Base-by-base conservation (phyloP, 768 basidiomycete genomes). In the Wakefieldia striispora region DNA sequence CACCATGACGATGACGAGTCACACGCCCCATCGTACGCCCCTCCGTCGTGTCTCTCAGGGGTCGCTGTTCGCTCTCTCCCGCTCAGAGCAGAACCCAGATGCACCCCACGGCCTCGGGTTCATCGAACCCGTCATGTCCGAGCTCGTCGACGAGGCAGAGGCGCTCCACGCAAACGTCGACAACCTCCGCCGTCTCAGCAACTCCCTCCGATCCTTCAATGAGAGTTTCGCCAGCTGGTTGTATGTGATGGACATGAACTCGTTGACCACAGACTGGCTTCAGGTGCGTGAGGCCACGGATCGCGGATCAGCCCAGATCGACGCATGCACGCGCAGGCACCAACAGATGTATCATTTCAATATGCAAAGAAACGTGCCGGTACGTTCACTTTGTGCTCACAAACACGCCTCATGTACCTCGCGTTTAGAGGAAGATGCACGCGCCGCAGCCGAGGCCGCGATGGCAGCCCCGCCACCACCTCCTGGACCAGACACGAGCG, bases 211-310 rank as follows among this genome's bases (percentile, higher is more conserved):
- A 13, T 84, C 82, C 5, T 95, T 95, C 75, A 97, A 97, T 65
- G 94, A 97, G 68, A 82, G 84, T 13, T 95, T 97, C 61, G 88
- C 94, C 13, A 91, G 89, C 63, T 95, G 84, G 80, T 69, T 95
- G 11, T 95, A 94, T 64, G 82, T 86, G 20, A 85, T 95, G 82
- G 87, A 91, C 63, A 95, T 97, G 91, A 93, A 95, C 63, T 84
- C 91, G 3, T 78, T 95, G 49, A 93, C 92, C n/a, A 84, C 84
- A 0, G 94, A 97, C 64, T 97, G 92, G 92, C 83, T 81, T 1
- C 87, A 94, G 77, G 91, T 86, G 61, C 37, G 6, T 26, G 6
- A 1, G 3, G 31, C 17, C 0, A 37, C 27, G 3, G 7, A 38
- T 26, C 35, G 11, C 6, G 0, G 9, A 29, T 19, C 0, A 1